Evolutionary conservation across 2,329 filamentous ascomycete species (phyloP).

Genomic region (Chrysoporthe puriensis): DNA sequence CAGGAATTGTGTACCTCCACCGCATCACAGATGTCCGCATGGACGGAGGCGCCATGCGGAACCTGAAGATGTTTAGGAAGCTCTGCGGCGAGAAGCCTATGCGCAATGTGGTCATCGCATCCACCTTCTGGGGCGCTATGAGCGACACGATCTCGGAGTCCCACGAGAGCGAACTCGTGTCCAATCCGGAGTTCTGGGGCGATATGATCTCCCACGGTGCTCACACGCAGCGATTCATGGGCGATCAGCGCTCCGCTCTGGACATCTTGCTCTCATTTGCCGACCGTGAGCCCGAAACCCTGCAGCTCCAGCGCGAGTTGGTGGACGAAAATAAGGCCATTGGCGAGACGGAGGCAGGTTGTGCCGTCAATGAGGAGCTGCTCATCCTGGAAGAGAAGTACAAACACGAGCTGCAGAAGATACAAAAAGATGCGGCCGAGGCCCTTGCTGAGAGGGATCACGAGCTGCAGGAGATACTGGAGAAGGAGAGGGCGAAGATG

Average conservation of each 20-base stretch:
- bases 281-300: background rate
- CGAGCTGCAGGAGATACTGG: slow-evolving; percentile 3
- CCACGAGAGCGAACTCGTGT: slow-evolving; percentile 6
- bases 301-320: slow-evolving; percentile 5
- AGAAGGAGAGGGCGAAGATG: slow-evolving; percentile 12
- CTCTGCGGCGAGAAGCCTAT: slow-evolving; percentile 14
- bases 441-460: slow-evolving; percentile 5
- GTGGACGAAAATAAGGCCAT: background rate
- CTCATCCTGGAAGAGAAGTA: slow-evolving; percentile 3
- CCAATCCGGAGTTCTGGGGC: slow-evolving; percentile 7
- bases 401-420: background rate
- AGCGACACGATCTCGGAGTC: background rate
- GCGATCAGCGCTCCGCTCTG: background rate
- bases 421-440: slow-evolving; percentile 3
- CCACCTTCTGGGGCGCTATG: slow-evolving; percentile 8
- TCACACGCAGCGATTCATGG: background rate
- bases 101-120: slow-evolving; percentile 3
- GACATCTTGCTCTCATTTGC: slow-evolving; percentile 2
- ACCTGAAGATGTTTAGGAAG: slow-evolving; percentile 13
- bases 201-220: slow-evolving; percentile 10
- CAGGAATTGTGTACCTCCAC: slow-evolving; percentile 14
- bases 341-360: slow-evolving; percentile 3
- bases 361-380: slow-evolving; percentile 6
- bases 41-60: slow-evolving; percentile 9
- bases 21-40: slow-evolving; percentile 13